Percentiles rank a stretch among this genome's conserved stretches.
Evolutionary conservation across 2,329 filamentous ascomycete species (phyloP).

Genomic region (Scytalidium sp.): DNA sequence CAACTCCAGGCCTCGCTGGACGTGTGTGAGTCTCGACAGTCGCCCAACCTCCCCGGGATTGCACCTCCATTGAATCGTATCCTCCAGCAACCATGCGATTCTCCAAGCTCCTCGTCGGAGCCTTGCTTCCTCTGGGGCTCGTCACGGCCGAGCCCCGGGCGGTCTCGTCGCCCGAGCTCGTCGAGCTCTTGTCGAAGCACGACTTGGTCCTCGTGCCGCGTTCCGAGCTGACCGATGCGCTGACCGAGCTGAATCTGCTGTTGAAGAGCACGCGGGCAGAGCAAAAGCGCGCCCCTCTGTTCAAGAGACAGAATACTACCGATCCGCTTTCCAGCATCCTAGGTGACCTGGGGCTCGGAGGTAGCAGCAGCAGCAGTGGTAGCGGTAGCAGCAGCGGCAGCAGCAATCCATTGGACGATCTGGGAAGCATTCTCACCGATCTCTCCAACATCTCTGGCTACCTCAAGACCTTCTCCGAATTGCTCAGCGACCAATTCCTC

Average conservation of each 20-base stretch:
- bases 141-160: conserved; percentile 28
- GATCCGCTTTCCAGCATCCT: conserved; percentile 24
- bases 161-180: conserved; percentile 25
- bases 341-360: conserved; percentile 8
- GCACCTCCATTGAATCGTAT: too few species aligned
- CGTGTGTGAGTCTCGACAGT: too few species aligned
- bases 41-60: too few species aligned
- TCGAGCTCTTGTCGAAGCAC: conserved; percentile 39
- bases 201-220: conserved; percentile 42
- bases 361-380: neutral
- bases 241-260: conserved; percentile 39
- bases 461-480: conserved; percentile 26
- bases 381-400: too few species aligned
- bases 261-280: conserved; percentile 32
- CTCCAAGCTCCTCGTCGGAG: conserved; percentile 31
- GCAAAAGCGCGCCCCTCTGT: conserved; percentile 22
- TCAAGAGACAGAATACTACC: neutral
- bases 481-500: conserved; percentile 37
- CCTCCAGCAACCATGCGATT: conserved; percentile 38
- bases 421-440: conserved; percentile 17
- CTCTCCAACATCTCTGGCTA: conserved; percentile 26
- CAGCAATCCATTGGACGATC: neutral
- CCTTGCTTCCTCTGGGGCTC: conserved; percentile 31
- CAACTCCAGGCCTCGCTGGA: neutral
- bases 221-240: conserved; percentile 42